A percentile compares a stretch with the other conserved stretches of the same genome.
Evolutionary conservation across 129 eudicot genomes (phyloP).

Genomic region (Lactuca saligna): DNA sequence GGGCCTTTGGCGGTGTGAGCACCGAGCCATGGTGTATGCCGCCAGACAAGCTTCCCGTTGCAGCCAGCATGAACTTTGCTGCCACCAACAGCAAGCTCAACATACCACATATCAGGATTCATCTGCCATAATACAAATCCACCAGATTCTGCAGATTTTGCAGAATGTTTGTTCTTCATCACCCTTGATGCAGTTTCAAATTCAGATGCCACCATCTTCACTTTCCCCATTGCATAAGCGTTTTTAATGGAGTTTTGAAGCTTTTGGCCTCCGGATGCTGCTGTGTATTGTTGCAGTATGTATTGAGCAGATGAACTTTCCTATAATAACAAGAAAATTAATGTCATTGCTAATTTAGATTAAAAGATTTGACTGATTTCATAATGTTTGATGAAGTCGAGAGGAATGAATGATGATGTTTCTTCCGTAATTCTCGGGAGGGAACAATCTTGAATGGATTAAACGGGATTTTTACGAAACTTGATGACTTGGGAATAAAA

Average conservation of each 20-base stretch:
- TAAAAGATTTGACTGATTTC: not conserved
- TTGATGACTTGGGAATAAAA: slow-evolving; percentile 17
- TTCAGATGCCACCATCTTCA: slow-evolving; percentile 79
- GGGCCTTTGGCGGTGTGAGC: slow-evolving; percentile 93
- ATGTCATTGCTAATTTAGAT: not conserved
- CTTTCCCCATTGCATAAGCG: slow-evolving; percentile 82
- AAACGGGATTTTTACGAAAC: slow-evolving; percentile 19
- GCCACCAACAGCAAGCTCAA: slow-evolving; percentile 82
- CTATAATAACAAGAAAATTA: slow-evolving; percentile 28
- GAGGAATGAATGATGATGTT: not conserved
- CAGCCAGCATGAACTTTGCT: slow-evolving; percentile 94
- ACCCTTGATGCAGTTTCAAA: slow-evolving; percentile 69
- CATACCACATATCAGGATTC: slow-evolving; percentile 95
- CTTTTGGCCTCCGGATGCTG: slow-evolving; percentile 85
- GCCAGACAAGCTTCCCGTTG: slow-evolving; percentile 82
- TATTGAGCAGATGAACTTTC: slow-evolving; percentile 89
- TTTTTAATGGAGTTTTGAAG: slow-evolving; percentile 65
- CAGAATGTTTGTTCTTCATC: slow-evolving; percentile 52
- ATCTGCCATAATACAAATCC: slow-evolving; percentile 90
- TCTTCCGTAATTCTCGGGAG: not conserved
- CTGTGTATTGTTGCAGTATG: slow-evolving; percentile 82
- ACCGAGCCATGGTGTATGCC: slow-evolving; percentile 94
- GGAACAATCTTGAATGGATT: not conserved
- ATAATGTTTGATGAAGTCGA: not conserved
- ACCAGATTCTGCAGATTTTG: slow-evolving; percentile 61